phyloP scores from a whole-genome alignment of 2,329 filamentous ascomycete genomes.

The Fusarium buharicum region DNA sequence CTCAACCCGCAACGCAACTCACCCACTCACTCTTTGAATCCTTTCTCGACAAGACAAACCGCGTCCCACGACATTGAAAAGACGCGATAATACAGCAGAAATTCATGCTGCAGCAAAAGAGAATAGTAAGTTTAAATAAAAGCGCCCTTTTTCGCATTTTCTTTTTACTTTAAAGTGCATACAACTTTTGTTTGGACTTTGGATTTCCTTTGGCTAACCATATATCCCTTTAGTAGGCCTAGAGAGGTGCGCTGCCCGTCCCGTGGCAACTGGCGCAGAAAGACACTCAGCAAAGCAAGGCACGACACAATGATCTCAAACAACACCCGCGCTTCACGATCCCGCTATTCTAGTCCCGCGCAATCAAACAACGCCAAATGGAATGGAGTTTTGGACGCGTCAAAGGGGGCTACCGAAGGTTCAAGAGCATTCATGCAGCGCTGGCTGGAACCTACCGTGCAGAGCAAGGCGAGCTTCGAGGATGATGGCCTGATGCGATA shows the following conservation, averaged over 20 bases:
- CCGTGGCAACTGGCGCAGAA: conserved; percentile 40
- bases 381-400: conserved; percentile 52
- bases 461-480: conserved; percentile 77
- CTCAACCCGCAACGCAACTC: conserved; percentile 34
- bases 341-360: conserved; percentile 67
- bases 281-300: conserved; percentile 20
- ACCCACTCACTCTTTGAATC: conserved; percentile 42
- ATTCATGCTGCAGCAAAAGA: conserved; percentile 48
- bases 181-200: neutral
- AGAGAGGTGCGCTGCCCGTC: conserved; percentile 49
- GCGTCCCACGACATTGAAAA: conserved; percentile 46
- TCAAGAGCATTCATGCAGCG: conserved; percentile 63
- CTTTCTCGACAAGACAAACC: conserved; percentile 43
- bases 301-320: conserved; percentile 52
- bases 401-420: conserved; percentile 50
- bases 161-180: neutral
- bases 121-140: conserved; percentile 40
- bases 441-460: conserved; percentile 69
- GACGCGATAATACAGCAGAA: conserved; percentile 48
- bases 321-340: conserved; percentile 62
- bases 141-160: conserved; percentile 4
- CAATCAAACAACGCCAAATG: conserved; percentile 47
- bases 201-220: conserved; percentile 25
- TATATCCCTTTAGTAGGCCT: conserved; percentile 37
- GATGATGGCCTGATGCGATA: conserved; percentile 78